Conservation (phyloP, 1,284 basidiomycete genomes). For the Microbotryum intermedium region DNA sequence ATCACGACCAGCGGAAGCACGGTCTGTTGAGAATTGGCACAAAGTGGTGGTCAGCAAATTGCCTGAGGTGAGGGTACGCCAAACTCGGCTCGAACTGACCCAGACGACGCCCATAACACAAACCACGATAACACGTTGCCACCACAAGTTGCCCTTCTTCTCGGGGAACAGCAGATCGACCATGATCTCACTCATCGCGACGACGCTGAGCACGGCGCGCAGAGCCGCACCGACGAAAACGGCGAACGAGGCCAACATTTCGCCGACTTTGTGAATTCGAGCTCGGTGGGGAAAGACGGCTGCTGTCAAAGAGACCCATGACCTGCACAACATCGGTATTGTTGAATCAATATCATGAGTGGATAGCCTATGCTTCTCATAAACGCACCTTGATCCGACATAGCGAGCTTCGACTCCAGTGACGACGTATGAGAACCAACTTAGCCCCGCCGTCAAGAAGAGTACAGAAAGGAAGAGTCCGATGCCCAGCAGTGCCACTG, state of each 20-base stretch:
- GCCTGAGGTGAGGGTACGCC: neutral
- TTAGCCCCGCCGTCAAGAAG: slow-evolving; percentile 26
- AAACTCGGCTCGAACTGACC: slow-evolving; percentile 5
- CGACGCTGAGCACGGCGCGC: slow-evolving; percentile 10
- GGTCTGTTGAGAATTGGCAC: slow-evolving; percentile 1
- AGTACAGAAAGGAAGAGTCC: slow-evolving; percentile 32
- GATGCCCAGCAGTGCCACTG: slow-evolving; percentile 29
- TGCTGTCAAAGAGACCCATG: slow-evolving; percentile 31
- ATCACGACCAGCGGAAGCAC: slow-evolving; percentile 13
- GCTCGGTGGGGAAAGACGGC: slow-evolving; percentile 33
- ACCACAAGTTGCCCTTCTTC: slow-evolving; percentile 4
- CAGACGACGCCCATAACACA: slow-evolving; percentile 15
- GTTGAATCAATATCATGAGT: neutral
- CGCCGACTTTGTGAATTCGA: slow-evolving; percentile 24
- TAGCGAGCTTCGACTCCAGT: slow-evolving; percentile 33
- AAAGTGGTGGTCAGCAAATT: neutral
- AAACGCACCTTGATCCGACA: slow-evolving; percentile 30
- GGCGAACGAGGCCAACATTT: slow-evolving; percentile 18
- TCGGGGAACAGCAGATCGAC: slow-evolving; percentile 26
- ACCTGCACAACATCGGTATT: no score
- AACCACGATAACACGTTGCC: slow-evolving; percentile 16
- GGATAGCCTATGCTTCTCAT: neutral
- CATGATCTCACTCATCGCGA: slow-evolving; percentile 18
- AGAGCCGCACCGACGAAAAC: slow-evolving; percentile 15
- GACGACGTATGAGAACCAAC: slow-evolving; percentile 33